Percentiles rank a stretch among this genome's conserved stretches.
Evolutionary conservation across 2,329 filamentous ascomycete species (phyloP).

Genomic region (Clonostachys solani): DNA sequence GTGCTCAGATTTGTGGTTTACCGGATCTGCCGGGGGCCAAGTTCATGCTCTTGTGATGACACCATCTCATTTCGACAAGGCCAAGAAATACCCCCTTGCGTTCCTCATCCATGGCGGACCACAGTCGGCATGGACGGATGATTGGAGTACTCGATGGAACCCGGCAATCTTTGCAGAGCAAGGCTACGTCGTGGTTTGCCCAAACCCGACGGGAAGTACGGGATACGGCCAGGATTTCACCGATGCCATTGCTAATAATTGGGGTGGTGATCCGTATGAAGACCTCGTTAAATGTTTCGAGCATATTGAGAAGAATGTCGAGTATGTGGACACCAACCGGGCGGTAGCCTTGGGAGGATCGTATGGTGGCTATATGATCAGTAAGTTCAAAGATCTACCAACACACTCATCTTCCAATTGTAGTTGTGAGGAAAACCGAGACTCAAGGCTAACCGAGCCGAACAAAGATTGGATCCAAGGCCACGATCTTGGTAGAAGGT

Average conservation of each 20-base stretch:
- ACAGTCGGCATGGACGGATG: slow-evolving; percentile 70
- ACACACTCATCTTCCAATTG: not conserved
- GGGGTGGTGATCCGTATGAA: slow-evolving; percentile 81
- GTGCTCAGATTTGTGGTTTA: slow-evolving; percentile 65
- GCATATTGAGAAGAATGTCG: slow-evolving; percentile 61
- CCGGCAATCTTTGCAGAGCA: slow-evolving; percentile 82
- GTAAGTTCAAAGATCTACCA: slow-evolving; percentile 25
- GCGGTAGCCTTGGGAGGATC: slow-evolving; percentile 73
- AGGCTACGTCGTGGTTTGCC: slow-evolving; percentile 77
- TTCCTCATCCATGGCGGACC: slow-evolving; percentile 83
- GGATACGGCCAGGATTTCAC: slow-evolving; percentile 76
- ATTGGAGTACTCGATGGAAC: slow-evolving; percentile 83
- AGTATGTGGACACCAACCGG: slow-evolving; percentile 63
- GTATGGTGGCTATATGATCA: slow-evolving; percentile 75
- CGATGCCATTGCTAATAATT: slow-evolving; percentile 73
- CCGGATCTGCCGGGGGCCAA: slow-evolving; percentile 57
- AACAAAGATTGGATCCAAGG: slow-evolving; percentile 80
- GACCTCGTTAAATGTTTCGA: slow-evolving; percentile 79
- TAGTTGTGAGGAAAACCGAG: not conserved
- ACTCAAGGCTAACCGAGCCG: too few relatives aligned
- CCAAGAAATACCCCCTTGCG: slow-evolving; percentile 73
- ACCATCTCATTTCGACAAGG: slow-evolving; percentile 62
- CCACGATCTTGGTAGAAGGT: slow-evolving; percentile 73
- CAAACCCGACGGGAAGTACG: slow-evolving; percentile 80
- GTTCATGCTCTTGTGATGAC: slow-evolving; percentile 67